Evolutionary conservation across 2,329 filamentous ascomycete species (phyloP).

Genomic region (Moelleriella libera): DNA sequence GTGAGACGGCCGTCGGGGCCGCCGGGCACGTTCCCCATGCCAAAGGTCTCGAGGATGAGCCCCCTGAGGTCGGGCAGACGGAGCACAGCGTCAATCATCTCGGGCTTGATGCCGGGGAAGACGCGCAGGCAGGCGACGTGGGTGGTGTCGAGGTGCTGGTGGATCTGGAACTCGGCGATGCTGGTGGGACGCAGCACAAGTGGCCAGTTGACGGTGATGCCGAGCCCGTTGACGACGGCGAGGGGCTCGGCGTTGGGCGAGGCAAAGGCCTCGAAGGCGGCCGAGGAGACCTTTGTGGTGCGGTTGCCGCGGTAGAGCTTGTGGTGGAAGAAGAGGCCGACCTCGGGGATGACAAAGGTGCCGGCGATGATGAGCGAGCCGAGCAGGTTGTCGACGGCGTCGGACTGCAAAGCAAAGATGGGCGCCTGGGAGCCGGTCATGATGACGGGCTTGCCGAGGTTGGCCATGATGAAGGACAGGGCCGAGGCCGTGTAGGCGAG

Average conservation of each 20-base stretch:
- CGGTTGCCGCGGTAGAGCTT: constrained; percentile 80
- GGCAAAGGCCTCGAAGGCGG: constrained; percentile 74
- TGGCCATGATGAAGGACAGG: constrained; percentile 83
- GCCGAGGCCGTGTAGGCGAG: constrained; percentile 82
- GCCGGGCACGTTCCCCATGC: constrained; percentile 80
- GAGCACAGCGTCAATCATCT: constrained; percentile 80
- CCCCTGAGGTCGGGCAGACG: constrained; percentile 63
- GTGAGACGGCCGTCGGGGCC: constrained; percentile 69
- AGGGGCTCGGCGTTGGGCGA: constrained; percentile 77
- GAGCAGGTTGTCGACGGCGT: constrained; percentile 81
- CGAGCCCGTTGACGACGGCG: constrained; percentile 66
- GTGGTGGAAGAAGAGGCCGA: constrained; percentile 89
- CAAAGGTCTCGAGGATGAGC: constrained; percentile 81
- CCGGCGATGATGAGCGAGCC: constrained; percentile 81
- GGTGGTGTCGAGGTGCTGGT: constrained; percentile 66
- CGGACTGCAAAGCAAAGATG: constrained; percentile 81
- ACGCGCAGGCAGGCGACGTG: constrained; percentile 82
- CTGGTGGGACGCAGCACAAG: constrained; percentile 60
- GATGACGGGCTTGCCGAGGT: constrained; percentile 82
- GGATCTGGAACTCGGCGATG: constrained; percentile 61
- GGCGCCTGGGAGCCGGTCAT: constrained; percentile 73
- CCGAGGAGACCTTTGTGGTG: constrained; percentile 76
- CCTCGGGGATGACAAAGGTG: constrained; percentile 85
- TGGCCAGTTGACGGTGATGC: constrained; percentile 70
- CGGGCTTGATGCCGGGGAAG: constrained; percentile 85